phyloP scores from a whole-genome alignment of 2,329 filamentous ascomycete species.

The Cladophialophora yegresii region DNA sequence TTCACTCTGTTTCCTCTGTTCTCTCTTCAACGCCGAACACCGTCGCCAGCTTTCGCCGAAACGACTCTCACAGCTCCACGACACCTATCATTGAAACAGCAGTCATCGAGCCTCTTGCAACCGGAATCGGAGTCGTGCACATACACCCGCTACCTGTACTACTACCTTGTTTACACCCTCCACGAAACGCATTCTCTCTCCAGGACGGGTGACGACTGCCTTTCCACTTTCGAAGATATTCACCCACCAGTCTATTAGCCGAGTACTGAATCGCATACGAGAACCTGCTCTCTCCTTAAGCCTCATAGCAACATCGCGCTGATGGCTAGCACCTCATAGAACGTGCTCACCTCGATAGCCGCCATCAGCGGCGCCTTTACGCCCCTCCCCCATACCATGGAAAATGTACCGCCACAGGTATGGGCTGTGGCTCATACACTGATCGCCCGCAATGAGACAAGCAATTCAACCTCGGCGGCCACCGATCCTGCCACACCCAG shows the following conservation, averaged over 20 bases:
- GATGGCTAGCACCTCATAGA: conserved; percentile 23
- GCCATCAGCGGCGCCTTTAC: conserved; percentile 10
- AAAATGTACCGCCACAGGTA: conserved; percentile 28
- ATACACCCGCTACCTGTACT: not conserved
- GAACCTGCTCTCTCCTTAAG: not conserved
- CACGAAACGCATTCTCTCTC: not conserved
- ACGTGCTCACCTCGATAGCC: not conserved
- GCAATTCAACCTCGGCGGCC: conserved; percentile 27
- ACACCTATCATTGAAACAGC: not conserved
- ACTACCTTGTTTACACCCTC: not conserved
- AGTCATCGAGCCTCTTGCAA: not conserved
- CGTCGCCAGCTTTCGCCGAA: not conserved
- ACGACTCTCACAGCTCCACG: not conserved
- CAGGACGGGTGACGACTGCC: not conserved
- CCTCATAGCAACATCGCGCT: not conserved
- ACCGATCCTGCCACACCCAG: conserved; percentile 20
- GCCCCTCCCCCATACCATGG: conserved; percentile 20
- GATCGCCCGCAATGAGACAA: conserved; percentile 33
- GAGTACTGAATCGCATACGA: not conserved
- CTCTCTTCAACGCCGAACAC: not conserved
- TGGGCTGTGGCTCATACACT: conserved; percentile 34
- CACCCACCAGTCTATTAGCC: not conserved
- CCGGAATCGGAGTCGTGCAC: not conserved
- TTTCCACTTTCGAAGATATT: not conserved
- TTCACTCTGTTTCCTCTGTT: not conserved